Base-by-base conservation (phyloP, 2,329 filamentous ascomycete species). In the Coniella vitis region DNA sequence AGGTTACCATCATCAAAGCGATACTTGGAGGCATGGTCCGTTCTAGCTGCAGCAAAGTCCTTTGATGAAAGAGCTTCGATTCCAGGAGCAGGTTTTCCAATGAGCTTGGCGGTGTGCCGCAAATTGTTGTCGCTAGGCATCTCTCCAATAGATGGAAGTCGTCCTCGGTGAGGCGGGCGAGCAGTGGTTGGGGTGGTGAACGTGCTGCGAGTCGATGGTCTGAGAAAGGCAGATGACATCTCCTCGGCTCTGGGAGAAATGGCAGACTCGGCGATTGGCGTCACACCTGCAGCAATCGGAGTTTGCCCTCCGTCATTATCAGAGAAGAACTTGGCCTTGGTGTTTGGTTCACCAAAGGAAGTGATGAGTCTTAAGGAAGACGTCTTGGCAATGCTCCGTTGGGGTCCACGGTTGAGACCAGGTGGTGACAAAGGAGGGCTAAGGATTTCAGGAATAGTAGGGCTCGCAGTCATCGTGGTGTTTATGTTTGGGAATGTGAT, bases 311-410 rank as follows among this genome's bases (percentile, higher is more conserved):
- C 77, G 43, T 83, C 79, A 5, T 65, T 69, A 35, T 70, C 64
- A 0, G 72, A 69, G 57, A 83, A 80, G 67, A 87, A 82, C 65
- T 80, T 82, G 46, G 83, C 79, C 54, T 84, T 83, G 19, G 72
- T 70, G 4, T 69, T 69, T 39, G 73, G 72, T 41, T 83, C 79
- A 7, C 82, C 86, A 60, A 98, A 97, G 0, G 86, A 84, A 0
- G 93, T 97, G 59, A 97, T 94, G 2, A 97, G 78, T 64, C 94
- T 95, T 52, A 97, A 72, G 0, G 91, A 82, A 9, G 89, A 87
- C 22, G 85, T 84, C 69, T 94, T 94, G 12, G 84, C 81, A 45
- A 88, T 81, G 68, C 76, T 77, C 55, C 77, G 70, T 62, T 79
- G 73, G 46, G 79, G 77, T 2, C 78, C 78, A 53, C 71, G 74